Evolutionary conservation across 1,284 basidiomycete genomes (phyloP).

Genomic region (Athelia psychrophila): DNA sequence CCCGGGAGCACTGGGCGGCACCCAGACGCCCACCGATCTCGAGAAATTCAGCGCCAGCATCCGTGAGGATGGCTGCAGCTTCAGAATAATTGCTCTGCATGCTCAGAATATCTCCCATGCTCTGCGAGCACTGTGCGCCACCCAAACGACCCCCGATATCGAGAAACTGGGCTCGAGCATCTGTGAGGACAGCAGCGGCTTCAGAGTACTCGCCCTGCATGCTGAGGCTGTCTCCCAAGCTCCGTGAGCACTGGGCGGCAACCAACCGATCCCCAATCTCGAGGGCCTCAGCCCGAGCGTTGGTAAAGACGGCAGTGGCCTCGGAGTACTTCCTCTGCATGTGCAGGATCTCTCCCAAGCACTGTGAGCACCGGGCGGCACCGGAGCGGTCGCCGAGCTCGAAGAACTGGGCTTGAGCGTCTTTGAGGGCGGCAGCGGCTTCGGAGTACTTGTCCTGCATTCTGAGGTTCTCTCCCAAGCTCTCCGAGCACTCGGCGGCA

Average conservation of each 20-base stretch:
- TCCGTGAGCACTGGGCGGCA: background rate
- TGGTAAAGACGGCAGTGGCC: background rate
- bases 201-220: background rate
- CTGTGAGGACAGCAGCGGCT: background rate
- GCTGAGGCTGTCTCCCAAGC: background rate
- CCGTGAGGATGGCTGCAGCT: too few relatives aligned
- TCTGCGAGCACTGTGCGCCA: too few relatives aligned
- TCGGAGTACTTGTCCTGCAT: background rate
- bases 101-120: too few relatives aligned
- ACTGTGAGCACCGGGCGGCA: background rate
- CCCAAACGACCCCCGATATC: too few relatives aligned
- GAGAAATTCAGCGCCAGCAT: too few relatives aligned
- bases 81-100: too few relatives aligned
- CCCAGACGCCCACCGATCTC: too few relatives aligned
- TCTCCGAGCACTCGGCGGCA: background rate
- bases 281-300: background rate
- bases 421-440: background rate
- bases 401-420: background rate
- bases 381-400: background rate
- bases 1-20: too few relatives aligned
- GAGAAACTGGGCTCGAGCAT: too few relatives aligned
- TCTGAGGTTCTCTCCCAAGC: background rate
- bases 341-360: background rate
- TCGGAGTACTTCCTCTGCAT: background rate
- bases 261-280: background rate